These are phyloP conservation scores for Trifolium pratense DNA, from an alignment of 306 rosid species.

Conservation along the genomic window DNA sequence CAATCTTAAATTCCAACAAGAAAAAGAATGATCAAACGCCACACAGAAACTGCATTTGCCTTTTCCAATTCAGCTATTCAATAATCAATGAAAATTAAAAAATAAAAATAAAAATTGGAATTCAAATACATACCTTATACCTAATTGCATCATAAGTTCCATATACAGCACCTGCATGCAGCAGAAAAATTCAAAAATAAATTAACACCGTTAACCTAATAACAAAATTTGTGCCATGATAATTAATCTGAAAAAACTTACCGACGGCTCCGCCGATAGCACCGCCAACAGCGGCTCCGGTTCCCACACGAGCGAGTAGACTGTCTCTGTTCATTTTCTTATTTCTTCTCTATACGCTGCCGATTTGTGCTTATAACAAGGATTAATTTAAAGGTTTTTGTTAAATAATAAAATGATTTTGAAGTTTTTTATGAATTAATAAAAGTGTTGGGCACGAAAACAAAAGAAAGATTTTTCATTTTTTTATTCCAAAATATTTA, in stretches of 20 bases:
- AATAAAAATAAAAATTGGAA: not conserved
- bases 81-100: constrained; percentile 32
- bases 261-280: constrained; percentile 66
- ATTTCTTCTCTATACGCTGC: not conserved
- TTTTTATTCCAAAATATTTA: too few species aligned
- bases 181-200: not conserved
- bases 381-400: not conserved
- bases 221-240: not conserved
- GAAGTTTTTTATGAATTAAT: too few species aligned
- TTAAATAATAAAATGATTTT: not conserved
- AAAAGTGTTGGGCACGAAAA: not conserved
- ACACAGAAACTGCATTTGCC: constrained; percentile 6
- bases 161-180: constrained; percentile 53
- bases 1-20: not conserved
- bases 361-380: not conserved
- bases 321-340: constrained; percentile 51
- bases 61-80: constrained; percentile 32
- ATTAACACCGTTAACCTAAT: constrained; percentile 21
- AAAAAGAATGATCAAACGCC: not conserved
- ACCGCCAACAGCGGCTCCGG: constrained; percentile 64
- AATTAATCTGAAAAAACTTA: constrained; percentile 36
- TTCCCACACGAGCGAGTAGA: constrained; percentile 51
- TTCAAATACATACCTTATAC: constrained; percentile 44
- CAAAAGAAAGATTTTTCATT: too few species aligned
- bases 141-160: constrained; percentile 61